Evolutionary conservation across 2,329 filamentous ascomycete genomes (phyloP), one percentile per base, ranked within the genome.

Genomic region (Trichoderma pleuroti): DNA sequence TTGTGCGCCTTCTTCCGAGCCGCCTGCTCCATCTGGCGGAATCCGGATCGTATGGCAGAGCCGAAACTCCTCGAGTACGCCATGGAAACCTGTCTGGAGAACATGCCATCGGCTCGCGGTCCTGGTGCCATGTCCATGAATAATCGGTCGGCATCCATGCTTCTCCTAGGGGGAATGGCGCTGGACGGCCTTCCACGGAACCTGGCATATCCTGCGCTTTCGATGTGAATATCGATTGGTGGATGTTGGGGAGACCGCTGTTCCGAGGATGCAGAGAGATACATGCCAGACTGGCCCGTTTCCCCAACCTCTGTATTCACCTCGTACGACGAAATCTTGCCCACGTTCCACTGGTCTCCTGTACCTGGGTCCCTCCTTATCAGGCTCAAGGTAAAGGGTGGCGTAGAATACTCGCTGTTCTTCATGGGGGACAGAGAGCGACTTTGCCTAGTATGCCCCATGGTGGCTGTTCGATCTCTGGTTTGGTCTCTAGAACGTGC

Each of bases 291-390:
- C 60, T 30, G 74, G 63, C 72, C 75, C 32, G 72, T 74, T 9
- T 72, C 73, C 12, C 72, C 74, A 7, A 75, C 74, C 11, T 76
- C 74, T 21, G 67, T 69, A 57, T 86, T 84, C 16, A 83, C 78
- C 72, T 87, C 85, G 71, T 84, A 84, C 0, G 86, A 88, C 2
- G 85, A 86, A 62, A 93, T 85, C 68, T 85, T 89, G 26, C 90
- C 92, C 14, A 94, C 86, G 76, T 94, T 94, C 91, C 91, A 93
- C 78, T 94, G 92, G 68, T 84, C 85, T 9, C 89, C 88, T 10
- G 90, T 88, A 26, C 86, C 84, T 1, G 91, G 91, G 77, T 94
- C 90, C 73, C 92, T 87, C n/a, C 92, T 89, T 75, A 94, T 93
- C 16, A 94, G 79, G 0, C 88, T 90, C 16, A 90, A 80, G 2